A percentile compares a stretch with the other conserved stretches of the same genome.
These are phyloP conservation scores for Eimeria praecox DNA, from an alignment of 169 alveolate species.

Conservation along the genomic window DNA sequence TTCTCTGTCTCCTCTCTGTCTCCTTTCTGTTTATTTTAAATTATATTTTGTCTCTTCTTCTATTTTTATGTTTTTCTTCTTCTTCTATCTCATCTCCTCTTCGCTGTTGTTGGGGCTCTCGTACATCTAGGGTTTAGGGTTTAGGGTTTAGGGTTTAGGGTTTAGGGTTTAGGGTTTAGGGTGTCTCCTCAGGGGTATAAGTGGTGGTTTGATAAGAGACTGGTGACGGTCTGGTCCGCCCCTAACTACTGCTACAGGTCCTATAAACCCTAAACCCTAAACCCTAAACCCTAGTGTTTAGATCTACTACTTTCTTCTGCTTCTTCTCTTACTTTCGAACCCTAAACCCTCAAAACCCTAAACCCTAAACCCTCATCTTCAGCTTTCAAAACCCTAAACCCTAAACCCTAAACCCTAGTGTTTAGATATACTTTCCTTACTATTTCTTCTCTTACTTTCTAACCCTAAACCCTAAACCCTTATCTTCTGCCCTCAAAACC, in stretches of 20 bases:
- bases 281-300: no score
- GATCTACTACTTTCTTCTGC: no score
- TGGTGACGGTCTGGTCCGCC: constrained; percentile 98
- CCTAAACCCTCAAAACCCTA: no score
- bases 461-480: constrained; percentile 89
- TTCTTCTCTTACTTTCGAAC: no score
- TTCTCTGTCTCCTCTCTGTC: no score
- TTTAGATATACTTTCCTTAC: no score
- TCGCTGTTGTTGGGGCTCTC: neutral
- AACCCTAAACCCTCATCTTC: no score
- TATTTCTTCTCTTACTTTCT: no score
- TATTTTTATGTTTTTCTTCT: neutral
- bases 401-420: no score
- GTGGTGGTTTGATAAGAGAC: constrained; percentile 86
- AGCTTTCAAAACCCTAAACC: no score
- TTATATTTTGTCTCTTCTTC: neutral
- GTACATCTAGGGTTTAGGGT: neutral
- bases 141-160: constrained; percentile 6
- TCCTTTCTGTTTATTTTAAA: neutral
- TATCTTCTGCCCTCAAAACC: constrained; percentile 92
- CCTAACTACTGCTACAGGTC: constrained; percentile 98
- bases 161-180: constrained; percentile 31
- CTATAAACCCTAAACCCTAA: constrained; percentile 26
- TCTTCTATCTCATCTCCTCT: neutral
- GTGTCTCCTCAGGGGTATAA: constrained; percentile 83